These are phyloP conservation scores for Taxawa tesnikishii DNA, from an alignment of 2,329 filamentous ascomycete genomes.

Conservation along the genomic window DNA sequence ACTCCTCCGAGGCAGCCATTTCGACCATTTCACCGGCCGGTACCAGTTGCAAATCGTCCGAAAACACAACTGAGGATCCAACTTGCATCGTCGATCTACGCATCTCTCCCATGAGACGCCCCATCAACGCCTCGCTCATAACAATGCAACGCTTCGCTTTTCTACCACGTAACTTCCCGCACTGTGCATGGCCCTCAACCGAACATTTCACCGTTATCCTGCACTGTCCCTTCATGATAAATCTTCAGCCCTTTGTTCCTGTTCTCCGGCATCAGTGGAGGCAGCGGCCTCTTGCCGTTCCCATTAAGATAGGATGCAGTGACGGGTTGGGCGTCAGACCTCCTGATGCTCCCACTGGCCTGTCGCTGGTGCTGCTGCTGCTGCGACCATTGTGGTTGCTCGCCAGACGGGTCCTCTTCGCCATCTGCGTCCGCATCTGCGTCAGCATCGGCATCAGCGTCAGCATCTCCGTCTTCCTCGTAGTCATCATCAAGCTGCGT, in stretches of 20 bases:
- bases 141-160: too few species aligned
- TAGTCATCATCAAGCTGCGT: not conserved
- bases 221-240: conserved; percentile 6
- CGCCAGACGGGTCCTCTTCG: conserved; percentile 3
- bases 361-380: conserved; percentile 2
- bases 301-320: conserved; percentile 3
- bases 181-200: too few species aligned
- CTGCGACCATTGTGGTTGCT: not conserved
- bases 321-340: conserved; percentile 1
- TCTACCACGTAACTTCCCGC: too few species aligned
- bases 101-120: too few species aligned
- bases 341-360: too few species aligned
- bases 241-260: conserved; percentile 4
- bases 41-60: too few species aligned
- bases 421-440: conserved; percentile 7
- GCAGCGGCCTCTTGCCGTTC: conserved; percentile 8
- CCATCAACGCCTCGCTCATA: too few species aligned
- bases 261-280: conserved; percentile 1
- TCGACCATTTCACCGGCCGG: too few species aligned
- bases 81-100: too few species aligned
- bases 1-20: too few species aligned
- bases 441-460: conserved; percentile 8
- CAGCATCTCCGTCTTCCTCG: conserved; percentile 2
- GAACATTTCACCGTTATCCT: conserved; percentile 3
- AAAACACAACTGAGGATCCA: too few species aligned